Evolutionary conservation across 2,329 filamentous ascomycete species (phyloP).

Genomic region (Sporothrix dimorphospora): DNA sequence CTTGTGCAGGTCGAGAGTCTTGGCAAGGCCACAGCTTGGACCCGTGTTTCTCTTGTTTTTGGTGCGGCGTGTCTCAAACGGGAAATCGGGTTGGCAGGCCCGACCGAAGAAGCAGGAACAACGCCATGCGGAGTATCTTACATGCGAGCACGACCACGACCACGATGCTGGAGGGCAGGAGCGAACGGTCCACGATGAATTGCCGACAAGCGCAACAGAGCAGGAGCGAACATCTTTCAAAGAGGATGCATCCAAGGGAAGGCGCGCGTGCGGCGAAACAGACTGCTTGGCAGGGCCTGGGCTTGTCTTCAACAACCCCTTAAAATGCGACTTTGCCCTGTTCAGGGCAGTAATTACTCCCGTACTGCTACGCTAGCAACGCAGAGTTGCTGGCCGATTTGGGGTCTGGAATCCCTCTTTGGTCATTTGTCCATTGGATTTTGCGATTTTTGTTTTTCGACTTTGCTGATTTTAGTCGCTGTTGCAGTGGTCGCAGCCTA

Average conservation of each 20-base stretch:
- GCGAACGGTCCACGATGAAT: background rate
- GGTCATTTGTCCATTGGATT: background rate
- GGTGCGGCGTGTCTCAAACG: background rate
- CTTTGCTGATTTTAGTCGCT: background rate
- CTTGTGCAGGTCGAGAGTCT: background rate
- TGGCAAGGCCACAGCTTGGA: background rate
- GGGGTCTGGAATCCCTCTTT: background rate
- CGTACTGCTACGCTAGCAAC: background rate
- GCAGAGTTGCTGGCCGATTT: background rate
- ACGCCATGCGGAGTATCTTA: background rate
- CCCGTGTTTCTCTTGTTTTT: slow-evolving; percentile 14
- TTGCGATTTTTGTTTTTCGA: background rate
- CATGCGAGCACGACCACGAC: background rate
- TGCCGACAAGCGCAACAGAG: background rate
- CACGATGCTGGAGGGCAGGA: background rate
- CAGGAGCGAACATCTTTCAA: background rate
- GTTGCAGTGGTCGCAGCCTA: background rate
- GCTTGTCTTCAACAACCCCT: slow-evolving; percentile 7
- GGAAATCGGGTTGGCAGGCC: background rate
- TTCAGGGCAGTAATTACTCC: background rate
- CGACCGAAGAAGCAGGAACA: background rate
- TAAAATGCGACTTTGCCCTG: slow-evolving; percentile 9
- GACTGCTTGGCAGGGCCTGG: background rate
- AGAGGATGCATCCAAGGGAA: background rate
- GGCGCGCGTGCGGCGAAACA: background rate